phyloP scores from a whole-genome alignment of 208 protist species.

The Leishmania turanica region DNA sequence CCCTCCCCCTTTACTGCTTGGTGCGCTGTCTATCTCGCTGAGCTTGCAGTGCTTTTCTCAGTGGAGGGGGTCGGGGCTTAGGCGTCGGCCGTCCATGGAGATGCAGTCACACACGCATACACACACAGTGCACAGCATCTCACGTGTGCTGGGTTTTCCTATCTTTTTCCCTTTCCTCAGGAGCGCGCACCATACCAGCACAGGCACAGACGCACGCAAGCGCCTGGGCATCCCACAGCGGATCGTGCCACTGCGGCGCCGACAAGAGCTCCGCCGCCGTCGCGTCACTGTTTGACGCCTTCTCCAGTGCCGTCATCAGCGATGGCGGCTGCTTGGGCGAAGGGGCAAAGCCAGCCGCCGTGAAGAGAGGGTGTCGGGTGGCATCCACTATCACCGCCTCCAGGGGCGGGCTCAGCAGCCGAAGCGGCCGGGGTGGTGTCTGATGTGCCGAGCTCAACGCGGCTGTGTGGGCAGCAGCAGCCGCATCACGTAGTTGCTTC shows the following conservation, averaged over 20 bases:
- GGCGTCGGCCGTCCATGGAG: neutral
- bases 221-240: slow-evolving; percentile 84
- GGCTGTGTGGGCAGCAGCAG: neutral
- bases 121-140: neutral
- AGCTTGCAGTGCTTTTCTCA: neutral
- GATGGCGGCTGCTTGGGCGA: slow-evolving; percentile 32
- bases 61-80: neutral
- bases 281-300: slow-evolving; percentile 34
- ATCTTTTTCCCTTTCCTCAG: neutral
- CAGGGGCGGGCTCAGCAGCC: slow-evolving; percentile 19
- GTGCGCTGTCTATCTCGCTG: neutral
- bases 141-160: neutral
- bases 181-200: slow-evolving; percentile 36
- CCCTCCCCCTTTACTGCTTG: neutral
- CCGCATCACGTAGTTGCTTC: neutral
- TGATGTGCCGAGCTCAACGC: neutral
- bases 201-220: slow-evolving; percentile 63
- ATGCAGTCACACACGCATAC: neutral
- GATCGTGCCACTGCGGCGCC: slow-evolving; percentile 47
- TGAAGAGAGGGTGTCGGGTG: slow-evolving; percentile 66
- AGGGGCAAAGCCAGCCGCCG: slow-evolving; percentile 48
- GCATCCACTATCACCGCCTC: slow-evolving; percentile 59
- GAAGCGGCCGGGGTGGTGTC: neutral
- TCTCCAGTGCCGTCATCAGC: slow-evolving; percentile 50
- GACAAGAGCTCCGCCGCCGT: slow-evolving; percentile 39